Conservation (phyloP, 371 early-diverging fungal species). For the Mortierella sp. region DNA sequence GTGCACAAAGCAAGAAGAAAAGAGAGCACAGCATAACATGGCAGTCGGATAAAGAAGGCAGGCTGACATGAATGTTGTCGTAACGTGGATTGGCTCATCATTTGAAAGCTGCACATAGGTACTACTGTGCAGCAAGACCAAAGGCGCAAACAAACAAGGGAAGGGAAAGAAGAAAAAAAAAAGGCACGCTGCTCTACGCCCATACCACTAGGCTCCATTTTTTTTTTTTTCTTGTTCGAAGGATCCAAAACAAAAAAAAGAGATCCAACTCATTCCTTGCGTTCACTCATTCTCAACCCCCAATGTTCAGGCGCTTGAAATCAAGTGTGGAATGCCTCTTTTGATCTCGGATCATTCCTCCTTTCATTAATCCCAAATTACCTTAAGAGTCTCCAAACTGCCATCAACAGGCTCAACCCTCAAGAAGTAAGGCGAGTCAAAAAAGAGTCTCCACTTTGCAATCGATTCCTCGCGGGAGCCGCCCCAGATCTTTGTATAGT, state of each 20-base stretch:
- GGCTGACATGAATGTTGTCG: background rate
- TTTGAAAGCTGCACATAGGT: background rate
- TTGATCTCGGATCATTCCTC: no score
- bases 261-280: background rate
- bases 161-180: background rate
- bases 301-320: background rate
- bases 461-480: conserved; percentile 63
- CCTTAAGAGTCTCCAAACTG: conserved; percentile 66
- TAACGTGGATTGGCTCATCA: conserved; percentile 2
- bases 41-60: background rate
- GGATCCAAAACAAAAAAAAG: background rate
- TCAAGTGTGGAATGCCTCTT: no score
- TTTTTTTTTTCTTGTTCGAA: conserved; percentile 16
- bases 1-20: background rate
- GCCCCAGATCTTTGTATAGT: conserved; percentile 66
- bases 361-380: conserved; percentile 11
- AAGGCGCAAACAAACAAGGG: background rate
- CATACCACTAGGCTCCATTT: conserved; percentile 4
- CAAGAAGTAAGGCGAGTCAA: conserved; percentile 62
- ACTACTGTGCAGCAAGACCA: background rate
- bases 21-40: background rate
- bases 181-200: background rate
- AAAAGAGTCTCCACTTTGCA: conserved; percentile 64
- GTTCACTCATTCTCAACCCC: background rate
- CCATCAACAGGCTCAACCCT: conserved; percentile 66